Evolutionary conservation across 306 rosid genomes (phyloP).

Genomic region (Fragaria nilgerrensis): DNA sequence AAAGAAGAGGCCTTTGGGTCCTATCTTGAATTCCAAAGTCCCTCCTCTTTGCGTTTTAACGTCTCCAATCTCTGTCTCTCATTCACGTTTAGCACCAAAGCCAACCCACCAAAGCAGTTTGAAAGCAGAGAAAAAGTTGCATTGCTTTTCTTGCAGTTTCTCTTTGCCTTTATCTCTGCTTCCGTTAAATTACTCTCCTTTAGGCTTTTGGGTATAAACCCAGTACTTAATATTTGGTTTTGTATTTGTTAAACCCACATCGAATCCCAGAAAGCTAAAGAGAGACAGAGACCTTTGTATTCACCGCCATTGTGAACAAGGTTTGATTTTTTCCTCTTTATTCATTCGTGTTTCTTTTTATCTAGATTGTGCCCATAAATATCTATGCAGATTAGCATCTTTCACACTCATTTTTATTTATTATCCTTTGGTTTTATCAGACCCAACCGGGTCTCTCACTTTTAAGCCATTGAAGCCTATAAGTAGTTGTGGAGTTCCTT

Average conservation of each 20-base stretch:
- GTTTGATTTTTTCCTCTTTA: slow-evolving; percentile 29
- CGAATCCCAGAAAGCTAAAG: slow-evolving; percentile 25
- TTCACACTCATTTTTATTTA: neutral
- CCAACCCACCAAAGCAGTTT: neutral
- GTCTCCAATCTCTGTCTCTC: neutral
- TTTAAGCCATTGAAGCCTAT: neutral
- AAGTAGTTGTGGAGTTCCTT: slow-evolving; percentile 17
- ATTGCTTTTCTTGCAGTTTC: slow-evolving; percentile 9
- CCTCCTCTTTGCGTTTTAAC: neutral
- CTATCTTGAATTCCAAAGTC: slow-evolving; percentile 32
- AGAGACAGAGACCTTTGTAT: slow-evolving; percentile 26
- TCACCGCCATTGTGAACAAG: slow-evolving; percentile 73
- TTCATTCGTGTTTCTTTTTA: neutral
- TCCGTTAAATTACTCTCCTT: neutral
- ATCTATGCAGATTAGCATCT: slow-evolving; percentile 14
- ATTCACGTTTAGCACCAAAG: neutral
- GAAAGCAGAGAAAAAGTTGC: slow-evolving; percentile 12
- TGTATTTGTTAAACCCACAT: slow-evolving; percentile 10
- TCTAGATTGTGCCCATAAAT: neutral
- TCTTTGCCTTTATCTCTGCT: slow-evolving; percentile 3
- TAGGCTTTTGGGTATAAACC: slow-evolving; percentile 16
- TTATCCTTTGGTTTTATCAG: slow-evolving; percentile 52
- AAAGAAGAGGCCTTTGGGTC: slow-evolving; percentile 19
- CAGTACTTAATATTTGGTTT: slow-evolving; percentile 3
- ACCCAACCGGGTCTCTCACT: slow-evolving; percentile 36